Conservation (phyloP, 1,139 yeast species). For the Hyphopichia khmerensis region DNA sequence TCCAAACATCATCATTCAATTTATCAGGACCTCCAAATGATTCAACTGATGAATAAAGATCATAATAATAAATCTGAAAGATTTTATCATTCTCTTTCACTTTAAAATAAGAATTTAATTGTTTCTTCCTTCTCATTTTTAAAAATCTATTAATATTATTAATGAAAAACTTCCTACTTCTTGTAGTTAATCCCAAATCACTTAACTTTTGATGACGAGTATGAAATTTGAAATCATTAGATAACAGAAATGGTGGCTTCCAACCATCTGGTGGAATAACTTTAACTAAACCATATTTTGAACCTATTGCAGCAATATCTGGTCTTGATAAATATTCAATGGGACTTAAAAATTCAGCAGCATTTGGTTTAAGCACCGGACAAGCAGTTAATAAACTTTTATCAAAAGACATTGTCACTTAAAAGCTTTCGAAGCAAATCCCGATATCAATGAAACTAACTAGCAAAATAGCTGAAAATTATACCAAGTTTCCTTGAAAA, state of each 20-base stretch:
- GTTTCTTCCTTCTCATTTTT: slow-evolving; percentile 42
- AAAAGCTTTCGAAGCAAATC: background rate
- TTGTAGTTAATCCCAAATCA: slow-evolving; percentile 60
- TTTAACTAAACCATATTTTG: slow-evolving; percentile 62
- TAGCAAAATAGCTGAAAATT: background rate
- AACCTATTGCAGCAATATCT: slow-evolving; percentile 52
- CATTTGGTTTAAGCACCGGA: slow-evolving; percentile 57
- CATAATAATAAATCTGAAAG: slow-evolving; percentile 44
- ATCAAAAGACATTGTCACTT: slow-evolving; percentile 15
- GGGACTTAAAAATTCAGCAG: slow-evolving; percentile 59
- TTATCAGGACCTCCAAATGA: slow-evolving; percentile 22
- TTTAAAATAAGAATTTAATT: slow-evolving; percentile 24
- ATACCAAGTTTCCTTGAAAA: too few species aligned
- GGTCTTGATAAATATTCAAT: slow-evolving; percentile 57
- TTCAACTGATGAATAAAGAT: slow-evolving; percentile 50
- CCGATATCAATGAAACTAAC: background rate
- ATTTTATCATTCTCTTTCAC: slow-evolving; percentile 5
- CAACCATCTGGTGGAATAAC: slow-evolving; percentile 61
- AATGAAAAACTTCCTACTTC: slow-evolving; percentile 61
- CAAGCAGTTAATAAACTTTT: slow-evolving; percentile 38
- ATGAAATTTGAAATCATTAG: slow-evolving; percentile 56
- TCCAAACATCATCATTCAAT: slow-evolving; percentile 32
- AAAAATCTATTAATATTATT: slow-evolving; percentile 59
- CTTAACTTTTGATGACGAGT: slow-evolving; percentile 64
- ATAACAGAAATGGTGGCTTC: slow-evolving; percentile 53